A percentile compares a stretch with the other conserved stretches of the same genome.
Evolutionary conservation across 352 stramenopile species (phyloP).

Genomic region (Pythium guiyangense): DNA sequence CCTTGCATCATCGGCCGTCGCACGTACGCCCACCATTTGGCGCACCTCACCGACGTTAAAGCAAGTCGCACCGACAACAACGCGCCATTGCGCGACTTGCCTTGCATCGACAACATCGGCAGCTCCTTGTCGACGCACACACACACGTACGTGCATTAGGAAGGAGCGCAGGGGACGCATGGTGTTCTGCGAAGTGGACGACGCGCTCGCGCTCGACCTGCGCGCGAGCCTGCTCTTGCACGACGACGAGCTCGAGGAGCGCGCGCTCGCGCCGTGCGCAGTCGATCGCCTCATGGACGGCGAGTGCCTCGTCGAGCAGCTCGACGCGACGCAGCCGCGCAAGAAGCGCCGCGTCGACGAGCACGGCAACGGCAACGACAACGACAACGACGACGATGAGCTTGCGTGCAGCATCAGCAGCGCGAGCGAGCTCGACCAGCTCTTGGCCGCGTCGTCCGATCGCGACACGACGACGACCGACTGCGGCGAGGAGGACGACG

Average conservation of each 20-base stretch:
- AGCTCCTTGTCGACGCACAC: too few relatives aligned
- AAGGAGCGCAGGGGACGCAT: too few relatives aligned
- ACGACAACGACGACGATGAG: not conserved
- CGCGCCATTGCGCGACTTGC: conserved; percentile 6
- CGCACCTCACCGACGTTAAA: too few relatives aligned
- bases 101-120: too few relatives aligned
- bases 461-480: conserved; percentile 20
- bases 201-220: conserved; percentile 5
- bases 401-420: not conserved
- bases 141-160: too few relatives aligned
- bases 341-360: conserved; percentile 21
- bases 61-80: not conserved
- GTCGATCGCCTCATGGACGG: conserved; percentile 39
- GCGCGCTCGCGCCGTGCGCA: conserved; percentile 23
- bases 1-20: too few relatives aligned
- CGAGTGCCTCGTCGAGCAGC: conserved; percentile 40
- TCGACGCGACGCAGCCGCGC: conserved; percentile 14
- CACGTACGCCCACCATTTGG: too few relatives aligned
- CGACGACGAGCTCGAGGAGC: conserved; percentile 32
- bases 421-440: conserved; percentile 8
- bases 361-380: not conserved
- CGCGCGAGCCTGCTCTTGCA: conserved; percentile 11
- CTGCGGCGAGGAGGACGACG: conserved; percentile 22
- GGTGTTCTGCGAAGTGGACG: conserved; percentile 14
- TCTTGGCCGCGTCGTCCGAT: not conserved